These are phyloP conservation scores for Phytophthora podocarpi DNA, from an alignment of 352 stramenopile species.

Conservation along the genomic window DNA sequence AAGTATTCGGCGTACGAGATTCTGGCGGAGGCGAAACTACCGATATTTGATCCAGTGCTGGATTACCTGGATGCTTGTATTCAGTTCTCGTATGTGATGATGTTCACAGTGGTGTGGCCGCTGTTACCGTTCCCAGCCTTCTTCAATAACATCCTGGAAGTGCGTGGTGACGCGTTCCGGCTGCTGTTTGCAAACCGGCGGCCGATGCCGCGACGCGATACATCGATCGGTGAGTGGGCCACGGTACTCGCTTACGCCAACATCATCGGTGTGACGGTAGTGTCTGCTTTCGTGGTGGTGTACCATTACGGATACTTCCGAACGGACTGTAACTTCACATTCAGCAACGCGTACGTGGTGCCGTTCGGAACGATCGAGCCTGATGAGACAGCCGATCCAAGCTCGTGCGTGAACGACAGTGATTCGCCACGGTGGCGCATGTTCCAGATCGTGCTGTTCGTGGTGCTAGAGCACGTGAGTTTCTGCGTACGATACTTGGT, in stretches of 20 bases:
- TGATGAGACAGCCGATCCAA: slow-evolving; percentile 35
- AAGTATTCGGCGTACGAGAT: slow-evolving; percentile 90
- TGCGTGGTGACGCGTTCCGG: slow-evolving; percentile 83
- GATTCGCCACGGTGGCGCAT: slow-evolving; percentile 59
- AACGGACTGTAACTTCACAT: slow-evolving; percentile 78
- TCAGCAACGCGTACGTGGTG: slow-evolving; percentile 72
- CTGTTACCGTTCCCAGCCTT: slow-evolving; percentile 86
- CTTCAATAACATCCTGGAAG: slow-evolving; percentile 87
- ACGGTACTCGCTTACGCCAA: slow-evolving; percentile 88
- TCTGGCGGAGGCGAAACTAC: slow-evolving; percentile 81
- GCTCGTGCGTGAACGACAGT: slow-evolving; percentile 51
- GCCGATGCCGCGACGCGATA: slow-evolving; percentile 83
- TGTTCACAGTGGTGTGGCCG: slow-evolving; percentile 92
- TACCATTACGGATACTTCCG: slow-evolving; percentile 87
- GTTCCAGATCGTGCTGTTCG: slow-evolving; percentile 83
- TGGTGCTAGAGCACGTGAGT: slow-evolving; percentile 80
- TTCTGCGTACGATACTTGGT: slow-evolving; percentile 89
- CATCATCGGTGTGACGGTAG: slow-evolving; percentile 84
- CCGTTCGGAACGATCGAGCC: slow-evolving; percentile 67
- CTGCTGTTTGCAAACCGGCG: slow-evolving; percentile 80
- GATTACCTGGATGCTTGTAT: slow-evolving; percentile 90
- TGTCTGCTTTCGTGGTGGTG: slow-evolving; percentile 81
- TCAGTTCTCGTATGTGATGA: slow-evolving; percentile 91
- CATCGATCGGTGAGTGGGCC: slow-evolving; percentile 83
- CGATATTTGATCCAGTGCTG: slow-evolving; percentile 82